phyloP scores from a whole-genome alignment of 306 rosid species.

The Dicorynia guianensis region DNA sequence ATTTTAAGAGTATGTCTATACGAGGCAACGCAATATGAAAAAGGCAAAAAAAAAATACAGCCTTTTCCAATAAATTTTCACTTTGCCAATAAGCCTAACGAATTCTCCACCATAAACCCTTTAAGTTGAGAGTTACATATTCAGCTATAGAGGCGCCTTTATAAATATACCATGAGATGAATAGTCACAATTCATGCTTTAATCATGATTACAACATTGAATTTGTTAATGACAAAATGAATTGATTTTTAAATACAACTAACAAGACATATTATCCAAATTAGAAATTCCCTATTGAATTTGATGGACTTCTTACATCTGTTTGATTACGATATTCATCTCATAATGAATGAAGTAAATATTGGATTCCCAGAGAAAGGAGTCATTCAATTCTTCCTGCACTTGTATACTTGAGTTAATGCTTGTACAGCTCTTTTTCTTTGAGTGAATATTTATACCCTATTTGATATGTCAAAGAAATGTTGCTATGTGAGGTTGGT shows the following conservation, averaged over 20 bases:
- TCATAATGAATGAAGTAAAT: neutral
- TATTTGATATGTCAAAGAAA: too few species aligned
- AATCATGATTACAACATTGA: slow-evolving; percentile 23
- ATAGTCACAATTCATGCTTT: neutral
- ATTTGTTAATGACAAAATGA: slow-evolving; percentile 22
- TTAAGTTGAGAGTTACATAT: neutral
- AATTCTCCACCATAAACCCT: neutral
- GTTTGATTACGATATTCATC: slow-evolving; percentile 18
- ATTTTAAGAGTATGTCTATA: neutral
- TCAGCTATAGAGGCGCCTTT: neutral
- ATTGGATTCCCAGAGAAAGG: too few species aligned
- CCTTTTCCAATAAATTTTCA: neutral
- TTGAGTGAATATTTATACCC: too few species aligned
- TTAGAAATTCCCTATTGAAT: slow-evolving; percentile 12
- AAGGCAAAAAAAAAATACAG: neutral
- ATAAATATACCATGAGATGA: neutral
- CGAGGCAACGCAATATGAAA: neutral
- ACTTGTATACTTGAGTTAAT: too few species aligned
- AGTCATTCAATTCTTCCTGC: too few species aligned
- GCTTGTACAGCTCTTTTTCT: too few species aligned
- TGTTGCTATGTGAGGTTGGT: too few species aligned
- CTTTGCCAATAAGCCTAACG: neutral
- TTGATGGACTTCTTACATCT: slow-evolving; percentile 34
- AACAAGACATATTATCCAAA: neutral
- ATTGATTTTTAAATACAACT: neutral